Base-by-base conservation (phyloP, 148 eudicot genomes). In the Bassia scoparia region DNA sequence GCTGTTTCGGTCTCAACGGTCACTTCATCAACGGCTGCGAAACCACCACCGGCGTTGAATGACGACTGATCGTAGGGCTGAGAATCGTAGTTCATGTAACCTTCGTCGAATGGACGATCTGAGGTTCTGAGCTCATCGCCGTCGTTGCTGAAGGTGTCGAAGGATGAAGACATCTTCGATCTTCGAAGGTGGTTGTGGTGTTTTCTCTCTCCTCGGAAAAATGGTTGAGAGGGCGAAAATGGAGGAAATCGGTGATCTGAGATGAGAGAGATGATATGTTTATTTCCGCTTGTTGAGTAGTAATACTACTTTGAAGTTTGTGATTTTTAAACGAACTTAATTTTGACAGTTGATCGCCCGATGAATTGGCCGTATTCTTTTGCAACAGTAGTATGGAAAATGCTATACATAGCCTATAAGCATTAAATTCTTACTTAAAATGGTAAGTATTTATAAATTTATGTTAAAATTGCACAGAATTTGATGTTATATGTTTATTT, bases 121-220 rank as follows among this genome's bases (percentile, higher is more conserved):
- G 84, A 78, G 38, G 79, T 62, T 34, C 70, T 61, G 49, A 78
- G 37, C 41, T 68, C 85, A 21, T 79, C 86, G 75, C 80, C 94
- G 79, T 84, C 90, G 81, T 74, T 53, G 84, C 77, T 74, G 73
- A 84, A 88, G 0, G 87, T 44, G 73, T 93, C 98, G 83, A 89
- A 89, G 18, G 96, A 76, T 16, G 92, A 80, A 55, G 84, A 74
- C 86, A 84, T 86, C 53, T 41, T 46, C 6, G 18, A 41, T 5
- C 46, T 41, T 41, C 46, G 46, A 3, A 2, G 15, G 12, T 21
- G 44, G 54, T 49, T 74, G 55, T 54, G 64, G 56, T 59, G 33
- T 4, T 31, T 33, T 74, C 73, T 72, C 77, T 78, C 73, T 78
- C 68, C 30, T 52, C 2, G n/a, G 49, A 49, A 56, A 15, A 17